Percentiles rank a stretch among this genome's conserved stretches.
Conservation (phyloP, 2,329 filamentous ascomycete genomes). For the Coniochaeta sp. region DNA sequence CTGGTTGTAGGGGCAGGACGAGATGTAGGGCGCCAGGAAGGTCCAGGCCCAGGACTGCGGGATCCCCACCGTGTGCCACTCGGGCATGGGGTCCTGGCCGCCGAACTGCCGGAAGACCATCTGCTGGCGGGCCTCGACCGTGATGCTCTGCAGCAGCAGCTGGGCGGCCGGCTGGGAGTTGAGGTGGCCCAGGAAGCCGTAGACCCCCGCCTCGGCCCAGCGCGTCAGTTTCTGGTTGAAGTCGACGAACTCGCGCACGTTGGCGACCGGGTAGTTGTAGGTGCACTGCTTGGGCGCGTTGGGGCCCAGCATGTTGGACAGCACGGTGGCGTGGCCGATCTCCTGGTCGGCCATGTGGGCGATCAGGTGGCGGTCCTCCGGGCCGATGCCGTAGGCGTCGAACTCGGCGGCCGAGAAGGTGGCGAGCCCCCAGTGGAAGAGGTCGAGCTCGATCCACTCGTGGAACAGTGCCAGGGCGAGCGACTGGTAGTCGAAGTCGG, state of each 20-base stretch:
- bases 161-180: constrained; percentile 68
- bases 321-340: constrained; percentile 66
- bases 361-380: constrained; percentile 64
- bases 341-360: constrained; percentile 74
- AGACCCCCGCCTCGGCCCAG: constrained; percentile 72
- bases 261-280: constrained; percentile 75
- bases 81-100: constrained; percentile 73
- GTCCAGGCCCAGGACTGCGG: constrained; percentile 85
- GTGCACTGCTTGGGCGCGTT: constrained; percentile 66
- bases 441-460: constrained; percentile 78
- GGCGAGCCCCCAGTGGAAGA: constrained; percentile 70
- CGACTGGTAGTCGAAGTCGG: constrained; percentile 79
- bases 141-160: constrained; percentile 68
- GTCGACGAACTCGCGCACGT: constrained; percentile 70
- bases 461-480: constrained; percentile 69
- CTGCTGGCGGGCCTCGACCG: constrained; percentile 75
- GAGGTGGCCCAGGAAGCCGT: constrained; percentile 72
- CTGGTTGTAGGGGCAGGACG: constrained; percentile 63
- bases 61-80: constrained; percentile 73
- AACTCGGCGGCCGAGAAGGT: constrained; percentile 66
- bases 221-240: constrained; percentile 83
- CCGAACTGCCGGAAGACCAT: constrained; percentile 78
- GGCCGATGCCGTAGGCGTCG: constrained; percentile 55
- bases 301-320: constrained; percentile 70
- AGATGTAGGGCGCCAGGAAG: constrained; percentile 73